Base-by-base conservation (phyloP, 2,329 filamentous ascomycete species). In the Drechmeria coniospora region DNA sequence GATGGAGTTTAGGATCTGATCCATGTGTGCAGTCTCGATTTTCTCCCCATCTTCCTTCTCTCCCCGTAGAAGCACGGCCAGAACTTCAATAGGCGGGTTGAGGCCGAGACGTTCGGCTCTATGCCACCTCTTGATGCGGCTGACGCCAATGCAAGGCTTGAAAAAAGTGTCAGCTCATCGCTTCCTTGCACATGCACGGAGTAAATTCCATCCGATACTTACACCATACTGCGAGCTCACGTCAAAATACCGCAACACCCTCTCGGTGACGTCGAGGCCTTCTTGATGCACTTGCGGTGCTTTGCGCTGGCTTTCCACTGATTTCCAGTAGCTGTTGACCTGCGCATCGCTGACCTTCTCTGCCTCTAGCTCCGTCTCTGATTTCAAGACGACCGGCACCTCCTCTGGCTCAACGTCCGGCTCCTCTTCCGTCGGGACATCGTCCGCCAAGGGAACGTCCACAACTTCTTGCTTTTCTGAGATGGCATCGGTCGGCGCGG, bases 171-270 rank as follows among this genome's bases (percentile, higher is more conserved):
- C 28, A 25, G 15, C 28, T 27, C 12, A 12, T 11, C 8, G 21
- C 14, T n/a, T n/a, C 10, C 12, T 19, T 13, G 7, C 23, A 25
- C 6, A 6, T 5, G 4, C 21, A 8, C 8, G 21, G 18, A 23
- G 11, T 15, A 5, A n/a, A 16, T 5, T 26, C 13, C 30, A 5
- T 24, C 29, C 15, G 19, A 26, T 10, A 73, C 80, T 60, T 71
- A 92, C 84, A 31, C 90, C 90, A 50, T 81, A 98, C 44, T 93
- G 81, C 34, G 70, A 81, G 45, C 77, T 90, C 39, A 92, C 78
- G 50, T 98, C 90, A 54, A 90, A 98, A 49, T 93, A 81, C 36
- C 87, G 65, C 43, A 95, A 54, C 15, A 95, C 73, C 61, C 87
- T 93, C 63, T 95, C 86, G 31, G 78, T 65, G 25, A 79, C 39